phyloP scores from a whole-genome alignment of 129 eudicot species.

The Deinandra increscens region DNA sequence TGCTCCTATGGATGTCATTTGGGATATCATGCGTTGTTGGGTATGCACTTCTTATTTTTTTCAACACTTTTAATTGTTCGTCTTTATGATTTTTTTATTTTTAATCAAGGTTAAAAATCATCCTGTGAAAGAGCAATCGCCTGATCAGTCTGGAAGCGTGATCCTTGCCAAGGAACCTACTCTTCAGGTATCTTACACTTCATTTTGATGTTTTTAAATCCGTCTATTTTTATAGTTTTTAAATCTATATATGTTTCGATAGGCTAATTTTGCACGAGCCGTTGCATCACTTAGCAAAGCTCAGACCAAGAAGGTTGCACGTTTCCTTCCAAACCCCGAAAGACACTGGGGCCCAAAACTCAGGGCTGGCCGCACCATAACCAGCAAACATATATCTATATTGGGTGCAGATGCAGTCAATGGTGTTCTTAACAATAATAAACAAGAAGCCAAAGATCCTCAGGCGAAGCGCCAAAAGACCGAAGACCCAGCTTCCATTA shows the following conservation, averaged over 20 bases:
- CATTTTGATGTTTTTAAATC: background rate
- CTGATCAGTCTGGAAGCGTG: conserved; percentile 79
- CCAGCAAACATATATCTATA: conserved; percentile 80
- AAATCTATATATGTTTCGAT: background rate
- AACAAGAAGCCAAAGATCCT: conserved; percentile 59
- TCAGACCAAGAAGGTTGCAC: conserved; percentile 88
- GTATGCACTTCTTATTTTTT: conserved; percentile 35
- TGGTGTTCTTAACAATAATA: conserved; percentile 42
- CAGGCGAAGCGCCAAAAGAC: conserved; percentile 78
- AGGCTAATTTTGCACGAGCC: conserved; percentile 95
- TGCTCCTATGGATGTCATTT: conserved; percentile 95
- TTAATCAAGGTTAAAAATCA: conserved; percentile 67
- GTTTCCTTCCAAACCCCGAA: conserved; percentile 91
- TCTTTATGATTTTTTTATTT: background rate
- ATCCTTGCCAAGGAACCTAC: conserved; percentile 83
- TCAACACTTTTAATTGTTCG: background rate
- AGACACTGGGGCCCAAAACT: conserved; percentile 91
- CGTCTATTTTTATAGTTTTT: background rate
- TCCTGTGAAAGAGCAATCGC: conserved; percentile 87
- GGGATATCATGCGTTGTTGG: conserved; percentile 99
- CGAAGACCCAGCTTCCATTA: conserved; percentile 48
- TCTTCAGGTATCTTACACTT: conserved; percentile 55
- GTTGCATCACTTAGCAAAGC: conserved; percentile 94
- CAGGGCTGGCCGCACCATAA: conserved; percentile 81
- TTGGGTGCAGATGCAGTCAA: conserved; percentile 67